These are phyloP conservation scores for Taxillus chinensis DNA, from an alignment of 164 flowering plant genomes.

Conservation along the genomic window DNA sequence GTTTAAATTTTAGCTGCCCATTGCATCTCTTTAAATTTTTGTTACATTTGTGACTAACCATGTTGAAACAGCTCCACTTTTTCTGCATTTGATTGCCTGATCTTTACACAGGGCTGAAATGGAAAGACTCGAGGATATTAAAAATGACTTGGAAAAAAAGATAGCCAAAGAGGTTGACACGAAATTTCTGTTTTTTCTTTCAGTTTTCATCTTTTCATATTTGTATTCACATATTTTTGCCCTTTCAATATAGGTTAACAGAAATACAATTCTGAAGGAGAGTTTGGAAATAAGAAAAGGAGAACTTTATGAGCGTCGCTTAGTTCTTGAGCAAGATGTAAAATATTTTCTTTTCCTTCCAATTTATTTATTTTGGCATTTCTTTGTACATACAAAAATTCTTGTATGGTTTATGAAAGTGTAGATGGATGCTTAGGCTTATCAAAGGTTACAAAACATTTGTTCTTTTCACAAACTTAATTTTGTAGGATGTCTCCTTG, in stretches of 20 bases:
- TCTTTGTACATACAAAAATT: background rate
- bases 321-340: conserved; percentile 86
- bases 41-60: background rate
- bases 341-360: background rate
- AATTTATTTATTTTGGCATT: background rate
- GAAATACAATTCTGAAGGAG: conserved; percentile 44
- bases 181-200: background rate
- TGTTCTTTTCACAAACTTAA: too few relatives aligned
- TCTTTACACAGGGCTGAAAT: conserved; percentile 43
- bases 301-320: conserved; percentile 59
- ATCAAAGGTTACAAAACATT: background rate
- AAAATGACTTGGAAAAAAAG: conserved; percentile 46
- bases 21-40: background rate
- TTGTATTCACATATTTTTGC: background rate
- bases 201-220: background rate
- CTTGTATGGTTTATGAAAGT: background rate
- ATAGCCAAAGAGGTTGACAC: conserved; percentile 58
- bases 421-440: background rate
- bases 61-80: background rate
- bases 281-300: conserved; percentile 53
- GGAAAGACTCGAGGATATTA: conserved; percentile 52
- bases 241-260: conserved; percentile 37
- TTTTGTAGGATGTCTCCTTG: too few relatives aligned
- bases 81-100: conserved; percentile 7
- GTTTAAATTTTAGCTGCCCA: too few relatives aligned